Conservation (phyloP, 352 stramenopile species). For the Lagenidium sp. region DNA sequence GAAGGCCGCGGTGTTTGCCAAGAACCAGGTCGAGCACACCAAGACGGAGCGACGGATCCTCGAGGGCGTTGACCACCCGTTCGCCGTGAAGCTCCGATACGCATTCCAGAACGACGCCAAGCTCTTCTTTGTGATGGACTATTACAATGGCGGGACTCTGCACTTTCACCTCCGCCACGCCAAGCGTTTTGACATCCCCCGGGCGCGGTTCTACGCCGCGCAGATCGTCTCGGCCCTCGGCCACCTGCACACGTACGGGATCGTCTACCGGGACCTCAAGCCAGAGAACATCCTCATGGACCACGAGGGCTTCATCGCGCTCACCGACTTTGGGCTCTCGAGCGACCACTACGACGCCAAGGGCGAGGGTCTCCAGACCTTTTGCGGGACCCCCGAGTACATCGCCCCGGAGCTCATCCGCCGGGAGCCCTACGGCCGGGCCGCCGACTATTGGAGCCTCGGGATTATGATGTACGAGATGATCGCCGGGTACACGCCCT, state of each 20-base stretch:
- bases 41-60: slow-evolving; percentile 87
- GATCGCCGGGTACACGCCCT: slow-evolving; percentile 70
- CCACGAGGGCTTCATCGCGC: slow-evolving; percentile 70
- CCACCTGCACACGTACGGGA: slow-evolving; percentile 79
- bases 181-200: slow-evolving; percentile 56
- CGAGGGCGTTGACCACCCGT: slow-evolving; percentile 77
- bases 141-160: slow-evolving; percentile 80
- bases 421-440: slow-evolving; percentile 57
- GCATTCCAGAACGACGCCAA: slow-evolving; percentile 81
- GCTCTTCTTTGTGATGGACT: slow-evolving; percentile 88
- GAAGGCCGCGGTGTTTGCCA: slow-evolving; percentile 80
- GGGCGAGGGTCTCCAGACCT: slow-evolving; percentile 62
- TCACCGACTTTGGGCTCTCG: slow-evolving; percentile 87
- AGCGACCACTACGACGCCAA: slow-evolving; percentile 72
- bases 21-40: slow-evolving; percentile 89
- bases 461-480: slow-evolving; percentile 84
- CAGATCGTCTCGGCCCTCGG: slow-evolving; percentile 76
- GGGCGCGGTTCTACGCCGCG: slow-evolving; percentile 69
- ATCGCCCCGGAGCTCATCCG: slow-evolving; percentile 77
- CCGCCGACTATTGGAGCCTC: slow-evolving; percentile 86
- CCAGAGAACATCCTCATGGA: slow-evolving; percentile 84
- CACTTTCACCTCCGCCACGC: slow-evolving; percentile 73
- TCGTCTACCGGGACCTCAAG: slow-evolving; percentile 84
- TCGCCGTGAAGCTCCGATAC: slow-evolving; percentile 81
- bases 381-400: slow-evolving; percentile 82